These are phyloP conservation scores for Pichia sp. DNA, from an alignment of 1,139 yeast species.

Conservation along the genomic window DNA sequence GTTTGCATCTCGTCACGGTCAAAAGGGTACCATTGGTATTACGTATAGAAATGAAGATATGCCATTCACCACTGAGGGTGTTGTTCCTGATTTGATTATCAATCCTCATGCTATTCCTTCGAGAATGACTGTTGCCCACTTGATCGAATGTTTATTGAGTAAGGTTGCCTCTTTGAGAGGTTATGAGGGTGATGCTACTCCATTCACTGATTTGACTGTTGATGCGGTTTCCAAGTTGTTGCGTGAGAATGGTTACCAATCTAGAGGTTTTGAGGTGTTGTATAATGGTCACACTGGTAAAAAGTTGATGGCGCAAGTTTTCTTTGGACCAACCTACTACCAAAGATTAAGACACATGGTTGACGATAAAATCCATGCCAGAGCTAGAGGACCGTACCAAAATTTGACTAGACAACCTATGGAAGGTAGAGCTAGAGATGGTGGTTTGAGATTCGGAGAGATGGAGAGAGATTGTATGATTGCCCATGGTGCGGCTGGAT, in stretches of 20 bases:
- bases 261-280: constrained; percentile 98
- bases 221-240: constrained; percentile 89
- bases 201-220: constrained; percentile 96
- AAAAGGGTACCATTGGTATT: constrained; percentile 99
- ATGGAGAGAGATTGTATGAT: constrained; percentile 99
- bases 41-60: constrained; percentile 97
- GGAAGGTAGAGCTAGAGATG: constrained; percentile 99
- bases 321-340: constrained; percentile 98
- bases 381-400: constrained; percentile 99
- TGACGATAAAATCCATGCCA: constrained; percentile 97
- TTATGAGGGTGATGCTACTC: constrained; percentile 98
- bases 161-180: constrained; percentile 95
- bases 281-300: constrained; percentile 98
- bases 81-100: constrained; percentile 94
- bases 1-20: constrained; percentile 99
- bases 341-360: constrained; percentile 99
- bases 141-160: constrained; percentile 93
- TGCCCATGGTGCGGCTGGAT: constrained; percentile 99
- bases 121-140: constrained; percentile 99
- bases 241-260: constrained; percentile 94
- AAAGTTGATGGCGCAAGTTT: constrained; percentile 94
- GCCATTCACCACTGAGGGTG: constrained; percentile 97
- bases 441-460: constrained; percentile 99
- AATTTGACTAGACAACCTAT: constrained; percentile 98
- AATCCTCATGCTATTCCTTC: constrained; percentile 99